phyloP scores from a whole-genome alignment of 306 rosid genomes.

The cucumber (Cucumis sativus) region DNA sequence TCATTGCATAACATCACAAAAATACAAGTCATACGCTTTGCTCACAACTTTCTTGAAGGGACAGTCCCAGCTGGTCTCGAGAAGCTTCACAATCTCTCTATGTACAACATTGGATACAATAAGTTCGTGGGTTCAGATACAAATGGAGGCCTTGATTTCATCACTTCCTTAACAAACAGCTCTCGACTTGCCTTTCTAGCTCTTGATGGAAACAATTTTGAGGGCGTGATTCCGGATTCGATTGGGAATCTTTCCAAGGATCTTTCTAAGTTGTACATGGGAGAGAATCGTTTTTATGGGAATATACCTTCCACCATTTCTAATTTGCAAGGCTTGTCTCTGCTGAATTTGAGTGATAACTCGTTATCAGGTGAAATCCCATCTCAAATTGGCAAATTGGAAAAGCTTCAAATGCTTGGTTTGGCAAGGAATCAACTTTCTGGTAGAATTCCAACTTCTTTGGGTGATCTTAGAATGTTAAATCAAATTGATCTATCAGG shows the following conservation, averaged over 20 bases:
- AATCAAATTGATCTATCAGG: constrained; percentile 42
- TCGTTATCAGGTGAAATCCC: constrained; percentile 52
- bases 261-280: constrained; percentile 44
- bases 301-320: constrained; percentile 42
- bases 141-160: constrained; percentile 25
- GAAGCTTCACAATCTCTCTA: constrained; percentile 37
- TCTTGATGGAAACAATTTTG: constrained; percentile 35
- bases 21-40: constrained; percentile 35
- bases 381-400: constrained; percentile 32
- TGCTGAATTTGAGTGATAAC: constrained; percentile 46
- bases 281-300: constrained; percentile 47
- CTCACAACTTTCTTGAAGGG: constrained; percentile 39
- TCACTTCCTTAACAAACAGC: constrained; percentile 48
- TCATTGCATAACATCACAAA: constrained; percentile 60
- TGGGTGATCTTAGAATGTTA: constrained; percentile 43
- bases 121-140: constrained; percentile 28
- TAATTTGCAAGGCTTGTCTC: constrained; percentile 28
- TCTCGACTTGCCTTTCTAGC: constrained; percentile 32
- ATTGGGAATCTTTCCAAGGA: constrained; percentile 53
- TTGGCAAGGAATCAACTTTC: constrained; percentile 35
- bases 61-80: constrained; percentile 63
- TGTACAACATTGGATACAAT: constrained; percentile 53
- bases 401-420: constrained; percentile 26
- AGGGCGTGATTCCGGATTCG: constrained; percentile 52
- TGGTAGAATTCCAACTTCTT: constrained; percentile 43